Base-by-base conservation (phyloP, 106 monocot genomes). In the Xerophyta viscosa region DNA sequence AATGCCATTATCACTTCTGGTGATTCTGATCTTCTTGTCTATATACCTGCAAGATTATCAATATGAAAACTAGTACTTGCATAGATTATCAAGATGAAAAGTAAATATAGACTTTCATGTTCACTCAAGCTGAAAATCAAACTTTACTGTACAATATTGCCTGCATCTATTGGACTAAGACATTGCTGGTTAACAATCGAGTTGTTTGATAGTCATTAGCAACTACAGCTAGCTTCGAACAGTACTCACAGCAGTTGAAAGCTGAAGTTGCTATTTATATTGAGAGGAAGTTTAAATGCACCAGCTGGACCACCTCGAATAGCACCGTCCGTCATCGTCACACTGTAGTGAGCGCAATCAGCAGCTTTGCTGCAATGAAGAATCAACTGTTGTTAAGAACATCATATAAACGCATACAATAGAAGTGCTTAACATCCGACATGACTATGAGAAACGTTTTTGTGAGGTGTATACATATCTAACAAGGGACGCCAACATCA, bases 1-100 rank as follows among this genome's bases (percentile, higher is more conserved):
- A 12, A 55, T 61, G 25, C 41, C 65, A 15, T 77, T 69, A 46
- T 57, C 50, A 41, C 63, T 50, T 31, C 64, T 54, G 17, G 49
- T 70, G 56, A 94, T 77, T 64, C 77, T 77, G 49, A 93, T 84
- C 71, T 84, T 94, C 24, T 78, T 70, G 43, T 94, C 93, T 17
- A 77, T 54, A 37, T 88, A 94, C 52, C 93, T 94, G 77, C 41
- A 39, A 39, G 39, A 39, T 12, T 12, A 12, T 3, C 39, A 39
- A 39, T 39, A 39, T 10, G 15, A 31, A 50, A 3, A 29, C 26
- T 3, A 47, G 8, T 23, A n/a, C n/a, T n/a, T n/a, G n/a, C n/a
- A n/a, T n/a, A n/a, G n/a, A n/a, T n/a, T n/a, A n/a, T n/a, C n/a
- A n/a, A n/a, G n/a, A n/a, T n/a, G n/a, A n/a, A n/a, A n/a, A n/a